Evolutionary conservation across 2,329 filamentous ascomycete genomes (phyloP).

Genomic region (Conoideocrella luteorostrata): DNA sequence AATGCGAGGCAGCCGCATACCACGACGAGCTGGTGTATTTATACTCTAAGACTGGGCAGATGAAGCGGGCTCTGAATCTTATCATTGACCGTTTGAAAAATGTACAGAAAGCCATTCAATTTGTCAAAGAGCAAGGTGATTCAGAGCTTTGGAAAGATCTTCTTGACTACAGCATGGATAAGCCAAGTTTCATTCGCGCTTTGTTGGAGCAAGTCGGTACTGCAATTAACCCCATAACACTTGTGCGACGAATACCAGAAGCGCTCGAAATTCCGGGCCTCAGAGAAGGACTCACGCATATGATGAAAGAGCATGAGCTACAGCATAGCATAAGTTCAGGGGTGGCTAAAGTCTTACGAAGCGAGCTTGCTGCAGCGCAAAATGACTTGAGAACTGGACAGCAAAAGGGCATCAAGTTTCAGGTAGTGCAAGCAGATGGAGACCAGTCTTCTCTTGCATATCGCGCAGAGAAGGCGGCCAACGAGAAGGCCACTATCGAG

Average conservation of each 20-base stretch:
- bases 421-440: slow-evolving; percentile 49
- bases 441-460: slow-evolving; percentile 31
- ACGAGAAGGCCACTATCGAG: slow-evolving; percentile 11
- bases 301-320: slow-evolving; percentile 94
- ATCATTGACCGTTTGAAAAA: slow-evolving; percentile 92
- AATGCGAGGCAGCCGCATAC: slow-evolving; percentile 76
- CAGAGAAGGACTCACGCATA: slow-evolving; percentile 77
- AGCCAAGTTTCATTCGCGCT: slow-evolving; percentile 87
- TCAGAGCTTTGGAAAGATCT: slow-evolving; percentile 92
- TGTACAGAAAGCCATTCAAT: slow-evolving; percentile 86
- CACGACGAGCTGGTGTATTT: slow-evolving; percentile 93
- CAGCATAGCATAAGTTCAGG: slow-evolving; percentile 89
- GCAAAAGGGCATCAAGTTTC: slow-evolving; percentile 81
- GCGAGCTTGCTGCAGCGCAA: slow-evolving; percentile 83
- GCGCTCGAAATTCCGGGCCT: slow-evolving; percentile 89
- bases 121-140: slow-evolving; percentile 89
- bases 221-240: slow-evolving; percentile 82
- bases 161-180: slow-evolving; percentile 94
- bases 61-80: slow-evolving; percentile 81
- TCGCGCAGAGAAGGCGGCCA: slow-evolving; percentile 13
- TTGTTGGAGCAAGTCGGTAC: slow-evolving; percentile 92
- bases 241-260: slow-evolving; percentile 86
- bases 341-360: slow-evolving; percentile 76
- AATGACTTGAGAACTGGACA: slow-evolving; percentile 72
- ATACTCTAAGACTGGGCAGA: slow-evolving; percentile 90